Evolutionary conservation across 2,329 filamentous ascomycete species (phyloP), one percentile per base, ranked within the genome.

Genomic region (Aureobasidium uvarum): DNA sequence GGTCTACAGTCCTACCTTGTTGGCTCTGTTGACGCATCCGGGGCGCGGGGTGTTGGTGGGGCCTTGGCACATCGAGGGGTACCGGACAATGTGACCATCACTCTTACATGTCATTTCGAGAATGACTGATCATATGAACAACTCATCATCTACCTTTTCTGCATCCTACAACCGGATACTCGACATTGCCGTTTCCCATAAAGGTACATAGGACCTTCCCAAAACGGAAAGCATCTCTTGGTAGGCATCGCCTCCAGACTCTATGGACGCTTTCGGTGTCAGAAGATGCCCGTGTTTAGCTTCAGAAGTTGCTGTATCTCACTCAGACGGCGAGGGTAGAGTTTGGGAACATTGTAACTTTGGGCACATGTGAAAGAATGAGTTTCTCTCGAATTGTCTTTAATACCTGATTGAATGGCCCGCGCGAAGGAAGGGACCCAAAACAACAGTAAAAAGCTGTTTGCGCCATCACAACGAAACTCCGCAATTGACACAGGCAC

Each of bases 1-100:
- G 55, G 55, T 58, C 38, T 43, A 58, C 23, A 39, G 31, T 23
- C 31, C 33, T 54, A 38, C 31, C 51, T 38, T 55, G 52, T 55
- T 55, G 52, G 31, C 36, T 41, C 14, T 56, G 52, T 56, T 56
- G 52, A 56, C 38, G 52, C 52, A 56, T 56, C n/a, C 52, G 52
- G 33, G 33, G 52, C 45, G 45, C 45, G 45, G 31, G 31, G 48
- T 51, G 6, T 46, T 31, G 48, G 28, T 36, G 28, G 10, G 33
- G 33, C 33, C 33, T 36, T 36, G 33, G 33, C 33, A 36, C 7
- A 50, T 31, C 25, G 46, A 50, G 46, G 46, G 50, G 28, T 18
- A 46, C 11, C 2, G 33, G 31, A 5, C 50, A 52, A 23, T n/a
- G 33, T 54, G 51, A 54, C 51, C 51, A 23, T 28, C n/a, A 23